Conservation (phyloP, 306 rosid genomes). For the Trichosanthes truncata region DNA sequence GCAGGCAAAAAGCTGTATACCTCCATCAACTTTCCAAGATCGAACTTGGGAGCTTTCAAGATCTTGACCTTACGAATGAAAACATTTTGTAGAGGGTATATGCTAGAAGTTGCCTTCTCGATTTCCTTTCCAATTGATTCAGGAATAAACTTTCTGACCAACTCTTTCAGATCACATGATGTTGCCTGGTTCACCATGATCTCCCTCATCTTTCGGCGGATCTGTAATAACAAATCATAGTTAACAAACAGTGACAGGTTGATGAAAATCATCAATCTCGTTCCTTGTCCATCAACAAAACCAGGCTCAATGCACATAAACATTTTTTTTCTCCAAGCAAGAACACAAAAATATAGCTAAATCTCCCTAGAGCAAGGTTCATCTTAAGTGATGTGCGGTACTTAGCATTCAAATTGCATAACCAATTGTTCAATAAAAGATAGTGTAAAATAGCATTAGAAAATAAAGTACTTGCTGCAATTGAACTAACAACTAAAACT, state of each 20-base stretch:
- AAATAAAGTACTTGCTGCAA: neutral
- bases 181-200: conserved; percentile 71
- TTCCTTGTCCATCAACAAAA: neutral
- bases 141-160: conserved; percentile 76
- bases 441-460: neutral
- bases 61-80: conserved; percentile 81
- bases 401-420: no score
- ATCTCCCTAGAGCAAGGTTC: neutral
- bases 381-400: neutral
- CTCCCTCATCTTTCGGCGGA: conserved; percentile 84
- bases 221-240: conserved; percentile 26
- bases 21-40: conserved; percentile 93
- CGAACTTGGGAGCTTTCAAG: conserved; percentile 90
- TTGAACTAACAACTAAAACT: neutral
- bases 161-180: conserved; percentile 76
- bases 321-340: neutral
- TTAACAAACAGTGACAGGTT: neutral
- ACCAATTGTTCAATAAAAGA: neutral
- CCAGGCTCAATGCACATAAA: neutral
- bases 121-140: conserved; percentile 78
- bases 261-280: neutral
- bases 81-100: conserved; percentile 83
- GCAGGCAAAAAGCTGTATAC: conserved; percentile 15
- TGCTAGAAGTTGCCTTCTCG: conserved; percentile 67
- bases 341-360: neutral